phyloP scores from a whole-genome alignment of 352 stramenopile species.

The Discostella stelligera region DNA sequence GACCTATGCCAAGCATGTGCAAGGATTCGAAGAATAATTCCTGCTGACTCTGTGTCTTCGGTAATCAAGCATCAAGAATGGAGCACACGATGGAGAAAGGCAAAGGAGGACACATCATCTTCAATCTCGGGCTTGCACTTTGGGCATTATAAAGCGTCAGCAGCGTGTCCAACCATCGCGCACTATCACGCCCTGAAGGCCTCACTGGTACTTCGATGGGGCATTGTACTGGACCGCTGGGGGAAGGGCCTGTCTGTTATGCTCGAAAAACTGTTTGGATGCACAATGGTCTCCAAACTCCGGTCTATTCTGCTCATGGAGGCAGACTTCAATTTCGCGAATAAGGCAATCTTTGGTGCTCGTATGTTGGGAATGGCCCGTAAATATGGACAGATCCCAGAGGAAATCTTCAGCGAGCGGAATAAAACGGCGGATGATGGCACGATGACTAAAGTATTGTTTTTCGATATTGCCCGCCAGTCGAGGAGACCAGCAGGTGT shows the following conservation, averaged over 20 bases:
- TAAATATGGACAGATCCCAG: constrained; percentile 16
- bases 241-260: constrained; percentile 29
- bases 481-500: background rate
- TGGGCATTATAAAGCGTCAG: too few species aligned
- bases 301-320: constrained; percentile 31
- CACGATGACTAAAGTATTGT: constrained; percentile 10
- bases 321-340: too few species aligned
- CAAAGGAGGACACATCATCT: constrained; percentile 42
- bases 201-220: constrained; percentile 13
- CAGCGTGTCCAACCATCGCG: constrained; percentile 27
- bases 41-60: constrained; percentile 11
- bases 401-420: constrained; percentile 18
- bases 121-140: constrained; percentile 41
- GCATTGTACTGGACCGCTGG: constrained; percentile 26
- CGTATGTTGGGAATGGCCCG: constrained; percentile 15
- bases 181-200: constrained; percentile 35
- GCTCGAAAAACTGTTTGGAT: constrained; percentile 41
- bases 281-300: constrained; percentile 25
- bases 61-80: constrained; percentile 4
- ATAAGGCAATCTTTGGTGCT: constrained; percentile 15
- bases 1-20: constrained; percentile 8
- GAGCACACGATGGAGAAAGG: constrained; percentile 16
- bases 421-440: constrained; percentile 8
- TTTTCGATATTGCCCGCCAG: constrained; percentile 12
- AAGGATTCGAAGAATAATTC: constrained; percentile 7